Evolutionary conservation across 2,329 filamentous ascomycete species (phyloP), one percentile per base, ranked within the genome.

Genomic region (Ceratocystiopsis brevicomis): DNA sequence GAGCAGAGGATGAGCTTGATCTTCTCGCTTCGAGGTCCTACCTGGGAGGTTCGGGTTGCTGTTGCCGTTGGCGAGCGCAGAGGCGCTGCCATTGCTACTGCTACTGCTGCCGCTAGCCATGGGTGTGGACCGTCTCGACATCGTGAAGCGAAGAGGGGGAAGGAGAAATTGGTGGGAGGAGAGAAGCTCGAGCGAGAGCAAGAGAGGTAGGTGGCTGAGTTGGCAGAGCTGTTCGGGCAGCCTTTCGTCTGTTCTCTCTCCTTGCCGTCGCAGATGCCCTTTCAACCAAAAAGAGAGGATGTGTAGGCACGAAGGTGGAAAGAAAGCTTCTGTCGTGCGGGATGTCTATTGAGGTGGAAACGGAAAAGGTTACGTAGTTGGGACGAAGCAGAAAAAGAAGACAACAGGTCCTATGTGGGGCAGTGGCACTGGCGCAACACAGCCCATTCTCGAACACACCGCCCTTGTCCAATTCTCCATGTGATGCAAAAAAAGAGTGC

Each of bases 121-220:
- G 36, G 45, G 25, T 3, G 42, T 37, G 18, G 48, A 40, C 19
- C 51, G 45, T 46, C 47, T 45, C 21, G 51, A 51, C 51, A 51
- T 52, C 42, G 40, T 8, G 25, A 33, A n/a, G 17, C 25, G 8
- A 14, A 14, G 15, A 35, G 15, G 38, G 38, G 16, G 25, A 8
- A n/a, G 19, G 34, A 19, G 15, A 3, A 12, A 21, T 21, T 21
- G 19, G 19, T 21, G 12, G 36, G 17, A 16, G 17, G 37, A 14
- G 11, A 18, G n/a, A 35, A 21, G 14, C 18, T 19, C 13, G 19
- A 13, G 30, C 15, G 19, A 32, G 45, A 21, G 17, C 34, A 33
- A 16, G 17, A 21, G 12, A n/a, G 18, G 32, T 15, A 19, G 16
- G 8, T 18, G 42, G 34, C n/a, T n/a, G 40, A 36, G 30, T 12